A percentile compares a stretch with the other conserved stretches of the same genome.
Evolutionary conservation across 1,284 basidiomycete genomes (phyloP).

Genomic region (Pseudozyma sp.): DNA sequence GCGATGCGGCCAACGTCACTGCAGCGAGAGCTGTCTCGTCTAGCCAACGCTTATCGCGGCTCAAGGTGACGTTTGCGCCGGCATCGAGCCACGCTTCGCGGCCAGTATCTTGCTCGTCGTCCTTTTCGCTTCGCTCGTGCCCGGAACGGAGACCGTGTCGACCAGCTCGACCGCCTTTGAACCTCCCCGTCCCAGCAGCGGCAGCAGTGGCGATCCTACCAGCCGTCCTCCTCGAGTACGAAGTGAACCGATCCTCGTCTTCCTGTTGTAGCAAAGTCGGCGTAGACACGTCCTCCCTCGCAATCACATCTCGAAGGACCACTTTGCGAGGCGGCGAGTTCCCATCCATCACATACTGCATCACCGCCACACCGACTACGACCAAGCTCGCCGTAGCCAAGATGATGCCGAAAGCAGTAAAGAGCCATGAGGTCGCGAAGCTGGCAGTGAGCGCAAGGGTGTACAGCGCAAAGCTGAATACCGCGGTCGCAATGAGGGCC

Average conservation of each 20-base stretch:
- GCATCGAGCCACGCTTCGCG: constrained; percentile 30
- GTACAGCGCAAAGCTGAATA: constrained; percentile 50
- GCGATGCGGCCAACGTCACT: constrained; percentile 10
- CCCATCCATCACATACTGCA: constrained; percentile 45
- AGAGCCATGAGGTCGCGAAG: constrained; percentile 36
- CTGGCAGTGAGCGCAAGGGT: constrained; percentile 41
- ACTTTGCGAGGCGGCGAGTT: constrained; percentile 33
- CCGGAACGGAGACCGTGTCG: constrained; percentile 12
- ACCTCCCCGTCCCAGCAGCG: constrained; percentile 11
- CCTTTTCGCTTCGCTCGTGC: background rate
- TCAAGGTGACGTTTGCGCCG: constrained; percentile 16
- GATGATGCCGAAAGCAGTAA: constrained; percentile 33
- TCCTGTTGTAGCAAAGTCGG: constrained; percentile 28
- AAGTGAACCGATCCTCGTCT: constrained; percentile 40
- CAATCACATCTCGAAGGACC: constrained; percentile 36
- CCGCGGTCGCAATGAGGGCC: constrained; percentile 17
- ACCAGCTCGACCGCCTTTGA: constrained; percentile 21
- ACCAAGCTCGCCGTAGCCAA: constrained; percentile 29
- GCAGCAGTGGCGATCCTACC: constrained; percentile 11
- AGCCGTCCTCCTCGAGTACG: constrained; percentile 26
- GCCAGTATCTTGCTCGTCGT: background rate
- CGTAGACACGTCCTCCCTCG: constrained; percentile 29
- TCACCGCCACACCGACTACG: constrained; percentile 7
- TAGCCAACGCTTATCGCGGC: constrained; percentile 39
- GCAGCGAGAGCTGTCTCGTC: constrained; percentile 40